phyloP scores from a whole-genome alignment of 2,329 filamentous ascomycete species.

The Paramyrothecium sp. region DNA sequence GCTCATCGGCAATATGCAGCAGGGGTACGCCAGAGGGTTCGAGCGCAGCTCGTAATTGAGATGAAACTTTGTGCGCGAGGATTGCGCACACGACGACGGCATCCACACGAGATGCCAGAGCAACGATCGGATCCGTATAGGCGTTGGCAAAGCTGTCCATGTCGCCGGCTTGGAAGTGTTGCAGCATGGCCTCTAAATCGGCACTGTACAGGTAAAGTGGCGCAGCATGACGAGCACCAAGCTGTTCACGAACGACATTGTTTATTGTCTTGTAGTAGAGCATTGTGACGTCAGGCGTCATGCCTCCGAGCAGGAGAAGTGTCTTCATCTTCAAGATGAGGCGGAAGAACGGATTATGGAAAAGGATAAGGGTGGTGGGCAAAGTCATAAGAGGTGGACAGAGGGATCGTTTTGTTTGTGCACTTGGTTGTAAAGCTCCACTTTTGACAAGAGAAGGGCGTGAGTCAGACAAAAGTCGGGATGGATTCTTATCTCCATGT shows the following conservation, averaged over 20 bases:
- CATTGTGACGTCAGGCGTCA: slow-evolving; percentile 10
- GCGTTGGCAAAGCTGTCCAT: slow-evolving; percentile 2
- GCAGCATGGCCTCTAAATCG: slow-evolving; percentile 7
- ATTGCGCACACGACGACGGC: slow-evolving; percentile 9
- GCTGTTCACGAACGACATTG: slow-evolving; percentile 1
- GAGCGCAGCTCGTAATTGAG: slow-evolving; percentile 1
- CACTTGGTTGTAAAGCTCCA: no score
- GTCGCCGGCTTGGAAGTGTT: slow-evolving; percentile 2
- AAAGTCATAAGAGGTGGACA: no score
- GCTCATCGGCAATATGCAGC: slow-evolving; percentile 6
- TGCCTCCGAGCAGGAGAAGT: slow-evolving; percentile 9
- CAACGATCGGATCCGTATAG: slow-evolving; percentile 2
- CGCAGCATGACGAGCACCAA: slow-evolving; percentile 6
- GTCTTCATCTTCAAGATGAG: slow-evolving; percentile 6
- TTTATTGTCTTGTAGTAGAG: slow-evolving; percentile 11
- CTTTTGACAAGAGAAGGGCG: no score
- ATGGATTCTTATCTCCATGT: no score
- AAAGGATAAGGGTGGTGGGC: no score
- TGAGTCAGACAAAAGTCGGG: no score
- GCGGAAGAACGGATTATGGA: no score
- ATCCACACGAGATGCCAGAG: slow-evolving; percentile 2
- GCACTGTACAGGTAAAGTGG: slow-evolving; percentile 9
- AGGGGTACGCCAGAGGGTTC: not conserved
- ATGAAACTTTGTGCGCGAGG: slow-evolving; percentile 7
- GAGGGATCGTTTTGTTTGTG: no score